phyloP scores from a whole-genome alignment of 2,329 filamentous ascomycete genomes.

The Thielaviopsis cerberus region DNA sequence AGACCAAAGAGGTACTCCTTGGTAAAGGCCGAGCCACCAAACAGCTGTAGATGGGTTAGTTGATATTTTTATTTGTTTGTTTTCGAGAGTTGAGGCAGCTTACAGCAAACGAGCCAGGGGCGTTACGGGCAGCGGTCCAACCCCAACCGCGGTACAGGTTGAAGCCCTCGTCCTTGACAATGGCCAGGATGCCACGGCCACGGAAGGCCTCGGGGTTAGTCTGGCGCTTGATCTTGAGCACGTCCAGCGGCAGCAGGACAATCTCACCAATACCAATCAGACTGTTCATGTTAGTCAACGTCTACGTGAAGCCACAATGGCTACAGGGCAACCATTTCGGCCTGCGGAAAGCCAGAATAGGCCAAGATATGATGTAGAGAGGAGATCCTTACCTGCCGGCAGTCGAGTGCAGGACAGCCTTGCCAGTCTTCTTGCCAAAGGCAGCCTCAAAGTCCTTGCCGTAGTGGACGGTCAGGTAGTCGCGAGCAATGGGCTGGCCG shows the following conservation, averaged over 20 bases:
- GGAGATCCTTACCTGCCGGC: conserved; percentile 52
- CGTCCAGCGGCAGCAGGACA: conserved; percentile 80
- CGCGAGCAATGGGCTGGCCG: conserved; percentile 83
- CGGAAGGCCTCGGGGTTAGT: conserved; percentile 97
- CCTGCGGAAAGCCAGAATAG: too few species aligned
- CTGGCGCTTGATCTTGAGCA: conserved; percentile 98
- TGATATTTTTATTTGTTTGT: conserved; percentile 13
- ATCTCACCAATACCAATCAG: conserved; percentile 96
- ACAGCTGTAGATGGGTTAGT: conserved; percentile 42
- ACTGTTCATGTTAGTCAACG: conserved; percentile 24
- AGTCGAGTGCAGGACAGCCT: conserved; percentile 93
- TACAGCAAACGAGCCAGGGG: conserved; percentile 90
- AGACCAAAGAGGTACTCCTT: conserved; percentile 91
- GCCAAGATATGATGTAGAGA: background rate
- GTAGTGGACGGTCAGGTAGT: conserved; percentile 68
- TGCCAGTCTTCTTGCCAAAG: conserved; percentile 93
- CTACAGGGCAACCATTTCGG: too few species aligned
- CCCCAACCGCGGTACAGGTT: conserved; percentile 90
- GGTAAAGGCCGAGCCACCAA: conserved; percentile 89
- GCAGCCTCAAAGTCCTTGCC: conserved; percentile 66
- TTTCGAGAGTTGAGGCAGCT: conserved; percentile 19
- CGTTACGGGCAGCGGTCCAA: conserved; percentile 94
- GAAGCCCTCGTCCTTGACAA: conserved; percentile 85
- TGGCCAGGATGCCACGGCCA: conserved; percentile 74
- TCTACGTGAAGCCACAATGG: background rate